Base-by-base conservation (phyloP, 352 stramenopile genomes). In the Pythium aristosporum region DNA sequence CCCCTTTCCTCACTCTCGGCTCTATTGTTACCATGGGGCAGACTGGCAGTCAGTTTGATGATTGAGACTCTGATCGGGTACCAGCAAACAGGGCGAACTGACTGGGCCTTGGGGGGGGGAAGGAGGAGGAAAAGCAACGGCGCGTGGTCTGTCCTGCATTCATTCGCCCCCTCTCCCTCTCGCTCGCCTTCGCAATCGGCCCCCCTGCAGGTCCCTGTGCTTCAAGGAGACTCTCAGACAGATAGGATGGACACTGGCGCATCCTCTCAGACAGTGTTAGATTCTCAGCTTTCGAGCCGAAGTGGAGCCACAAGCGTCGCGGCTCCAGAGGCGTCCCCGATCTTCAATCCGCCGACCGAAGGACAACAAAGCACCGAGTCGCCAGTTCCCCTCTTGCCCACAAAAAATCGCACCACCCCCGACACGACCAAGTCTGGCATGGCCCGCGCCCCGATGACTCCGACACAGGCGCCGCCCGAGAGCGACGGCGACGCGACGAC, bases 61-160 rank as follows among this genome's bases (percentile, higher is more conserved):
- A 21, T 46, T n/a, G 41, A 10, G 41, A 21, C 44, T 18, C 43
- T 36, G 41, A 51, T 28, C 21, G 2, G 25, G n/a, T 2, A 30
- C 15, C n/a, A 10, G 15, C 51, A 67, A 67, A 67, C 41, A 59
- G 60, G 60, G 48, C 60, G 60, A 67, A 67, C 60, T 67, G 60
- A 67, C 60, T 67, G 60, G 18, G 28, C 25, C 5, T 30, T 30
- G 25, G 5, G 25, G 25, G n/a, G 32, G 34, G 34, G 11, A 39
- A 39, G 34, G 34, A 39, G 34, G 34, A 39, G 34, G 34, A 39
- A 39, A 39, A 39, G 34, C 34, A 39, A 10, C 34, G 34, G 34
- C 34, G 34, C 34, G 34, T 39, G 34, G 34, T 39, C 34, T 39
- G 34, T 13, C 34, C 34, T 39, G 34, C 34, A 39, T 25, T 13